Percentiles rank a stretch among this genome's conserved stretches.
Conservation (phyloP, 495 filamentous ascomycete genomes). For the Darksidea phi region DNA sequence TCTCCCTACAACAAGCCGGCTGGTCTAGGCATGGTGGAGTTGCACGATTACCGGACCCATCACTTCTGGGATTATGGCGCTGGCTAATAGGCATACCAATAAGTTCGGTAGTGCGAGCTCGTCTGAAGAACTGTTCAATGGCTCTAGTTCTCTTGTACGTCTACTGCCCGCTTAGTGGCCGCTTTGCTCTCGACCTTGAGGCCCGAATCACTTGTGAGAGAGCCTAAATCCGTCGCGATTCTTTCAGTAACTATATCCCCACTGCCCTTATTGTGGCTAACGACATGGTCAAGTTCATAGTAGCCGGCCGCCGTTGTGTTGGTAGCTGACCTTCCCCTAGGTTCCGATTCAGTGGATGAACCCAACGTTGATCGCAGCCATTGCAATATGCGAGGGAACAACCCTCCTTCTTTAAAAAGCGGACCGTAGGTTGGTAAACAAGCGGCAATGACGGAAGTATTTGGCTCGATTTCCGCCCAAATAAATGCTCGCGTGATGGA, state of each 20-base stretch:
- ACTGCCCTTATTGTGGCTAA: slow-evolving; percentile 3
- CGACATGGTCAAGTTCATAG: slow-evolving; percentile 15
- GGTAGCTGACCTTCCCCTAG: background rate
- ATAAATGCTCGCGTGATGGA: slow-evolving; percentile 17
- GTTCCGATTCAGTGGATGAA: background rate
- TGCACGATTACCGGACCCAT: too few relatives aligned
- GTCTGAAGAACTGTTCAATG: too few relatives aligned
- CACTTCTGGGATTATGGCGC: too few relatives aligned
- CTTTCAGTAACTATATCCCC: background rate
- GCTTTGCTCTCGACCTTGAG: too few relatives aligned
- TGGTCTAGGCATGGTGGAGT: too few relatives aligned
- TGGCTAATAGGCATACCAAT: too few relatives aligned
- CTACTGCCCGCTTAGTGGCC: too few relatives aligned
- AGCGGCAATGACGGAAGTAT: slow-evolving; percentile 21
- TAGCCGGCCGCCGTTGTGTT: background rate
- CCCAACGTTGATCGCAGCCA: background rate
- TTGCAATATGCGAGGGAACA: background rate
- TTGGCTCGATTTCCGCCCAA: slow-evolving; percentile 26
- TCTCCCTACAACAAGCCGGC: too few relatives aligned
- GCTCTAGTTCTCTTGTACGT: too few relatives aligned
- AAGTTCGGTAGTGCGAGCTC: too few relatives aligned
- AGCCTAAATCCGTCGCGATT: background rate
- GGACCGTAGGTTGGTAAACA: slow-evolving; percentile 26
- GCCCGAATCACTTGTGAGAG: background rate
- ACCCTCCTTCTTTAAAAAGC: slow-evolving; percentile 7